These are phyloP conservation scores for Microthlaspi erraticum DNA, from an alignment of 345 rosid species.

Conservation along the genomic window DNA sequence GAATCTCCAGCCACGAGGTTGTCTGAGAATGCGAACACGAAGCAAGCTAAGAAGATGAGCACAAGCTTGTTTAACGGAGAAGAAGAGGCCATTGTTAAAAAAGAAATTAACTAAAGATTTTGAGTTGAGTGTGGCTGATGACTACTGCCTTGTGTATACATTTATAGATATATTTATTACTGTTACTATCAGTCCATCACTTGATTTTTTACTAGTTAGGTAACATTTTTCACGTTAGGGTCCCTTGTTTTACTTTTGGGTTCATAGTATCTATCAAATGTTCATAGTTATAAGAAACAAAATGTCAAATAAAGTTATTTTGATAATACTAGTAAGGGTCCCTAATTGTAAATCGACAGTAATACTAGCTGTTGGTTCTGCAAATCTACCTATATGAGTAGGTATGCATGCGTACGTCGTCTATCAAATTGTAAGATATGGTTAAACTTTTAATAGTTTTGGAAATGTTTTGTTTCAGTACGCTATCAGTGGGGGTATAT, in stretches of 20 bases:
- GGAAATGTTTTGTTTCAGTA: not conserved
- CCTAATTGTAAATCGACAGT: not conserved
- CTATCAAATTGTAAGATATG: conserved; percentile 28
- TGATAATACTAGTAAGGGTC: not conserved
- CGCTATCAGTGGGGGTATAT: conserved; percentile 13
- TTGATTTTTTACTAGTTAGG: not conserved
- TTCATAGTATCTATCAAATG: not conserved
- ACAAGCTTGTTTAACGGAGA: conserved; percentile 16
- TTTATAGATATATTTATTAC: conserved; percentile 13
- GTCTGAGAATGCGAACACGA: conserved; percentile 5
- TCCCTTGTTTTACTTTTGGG: not conserved
- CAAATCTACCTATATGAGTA: conserved; percentile 10
- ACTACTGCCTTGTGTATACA: conserved; percentile 2
- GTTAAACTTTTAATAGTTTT: conserved; percentile 8
- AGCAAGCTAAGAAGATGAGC: conserved; percentile 22
- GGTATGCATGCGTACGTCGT: conserved; percentile 21
- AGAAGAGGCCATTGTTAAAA: conserved; percentile 31
- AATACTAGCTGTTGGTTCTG: not conserved
- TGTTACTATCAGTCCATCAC: not conserved
- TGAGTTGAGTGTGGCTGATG: conserved; percentile 17
- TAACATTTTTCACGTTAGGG: conserved; percentile 7
- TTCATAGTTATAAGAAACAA: too few species aligned
- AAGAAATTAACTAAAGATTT: not conserved
- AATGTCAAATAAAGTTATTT: too few species aligned
- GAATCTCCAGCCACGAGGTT: conserved; percentile 28